Percentiles rank a stretch among this genome's conserved stretches.
Conservation (phyloP, 2,329 filamentous ascomycete species). For the Kalmusia sp. region DNA sequence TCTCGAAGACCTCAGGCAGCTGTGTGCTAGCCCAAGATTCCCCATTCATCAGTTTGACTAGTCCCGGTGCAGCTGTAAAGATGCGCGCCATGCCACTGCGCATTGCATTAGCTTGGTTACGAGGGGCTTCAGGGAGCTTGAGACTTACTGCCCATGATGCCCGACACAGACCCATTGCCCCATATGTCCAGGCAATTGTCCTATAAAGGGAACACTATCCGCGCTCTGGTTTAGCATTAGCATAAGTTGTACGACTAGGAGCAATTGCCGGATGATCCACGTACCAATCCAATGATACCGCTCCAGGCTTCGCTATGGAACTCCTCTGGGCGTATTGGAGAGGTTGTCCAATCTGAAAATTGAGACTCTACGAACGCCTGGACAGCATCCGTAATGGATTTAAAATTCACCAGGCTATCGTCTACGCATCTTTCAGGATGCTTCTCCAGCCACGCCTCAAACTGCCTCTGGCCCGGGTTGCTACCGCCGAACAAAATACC, state of each 20-base stretch:
- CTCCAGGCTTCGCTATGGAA: constrained; percentile 40
- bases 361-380: constrained; percentile 29
- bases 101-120: constrained; percentile 10
- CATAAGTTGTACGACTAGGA: no score
- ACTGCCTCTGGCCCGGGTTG: constrained; percentile 38
- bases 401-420: constrained; percentile 33
- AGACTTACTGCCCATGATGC: constrained; percentile 36
- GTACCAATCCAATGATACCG: constrained; percentile 34
- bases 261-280: no score
- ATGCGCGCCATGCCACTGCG: constrained; percentile 35
- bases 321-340: constrained; percentile 30
- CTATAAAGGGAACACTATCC: constrained; percentile 35
- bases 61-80: constrained; percentile 34
- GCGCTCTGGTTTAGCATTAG: no score
- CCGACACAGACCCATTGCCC: constrained; percentile 37
- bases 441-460: constrained; percentile 37
- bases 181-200: constrained; percentile 27
- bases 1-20: constrained; percentile 30
- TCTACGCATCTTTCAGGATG: constrained; percentile 39
- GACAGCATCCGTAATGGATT: constrained; percentile 33
- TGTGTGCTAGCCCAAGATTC: constrained; percentile 26
- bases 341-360: constrained; percentile 33
- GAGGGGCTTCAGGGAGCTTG: neutral
- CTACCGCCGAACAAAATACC: constrained; percentile 42
- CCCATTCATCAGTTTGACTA: constrained; percentile 32